Conservation (phyloP, 2,329 filamentous ascomycete species). For the Alternaria consortialis region DNA sequence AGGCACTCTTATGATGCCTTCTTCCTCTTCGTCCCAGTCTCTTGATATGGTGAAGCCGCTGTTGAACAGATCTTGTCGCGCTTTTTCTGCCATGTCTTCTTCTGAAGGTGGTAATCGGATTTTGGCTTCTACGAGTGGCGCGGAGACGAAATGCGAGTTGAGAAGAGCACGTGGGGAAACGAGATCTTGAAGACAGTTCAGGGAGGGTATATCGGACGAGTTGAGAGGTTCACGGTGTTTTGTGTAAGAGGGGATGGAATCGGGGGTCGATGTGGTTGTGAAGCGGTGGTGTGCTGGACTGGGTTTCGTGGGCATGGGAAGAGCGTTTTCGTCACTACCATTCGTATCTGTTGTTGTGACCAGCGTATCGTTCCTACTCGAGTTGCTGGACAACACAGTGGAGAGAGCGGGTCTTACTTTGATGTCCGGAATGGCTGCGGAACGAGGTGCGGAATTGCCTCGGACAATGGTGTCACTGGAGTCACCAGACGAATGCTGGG, state of each 20-base stretch:
- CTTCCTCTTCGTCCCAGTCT: conserved; percentile 32
- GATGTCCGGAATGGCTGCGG: conserved; percentile 24
- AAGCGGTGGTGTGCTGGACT: conserved; percentile 23
- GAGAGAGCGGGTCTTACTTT: conserved; percentile 44
- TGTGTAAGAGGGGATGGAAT: conserved; percentile 33
- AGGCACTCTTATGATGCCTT: conserved; percentile 32
- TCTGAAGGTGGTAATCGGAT: conserved; percentile 48
- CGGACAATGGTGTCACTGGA: conserved; percentile 35
- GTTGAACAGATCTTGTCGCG: conserved; percentile 23
- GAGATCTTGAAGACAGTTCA: conserved; percentile 51
- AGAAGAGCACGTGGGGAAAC: conserved; percentile 47
- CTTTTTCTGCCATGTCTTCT: conserved; percentile 35
- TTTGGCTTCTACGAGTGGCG: conserved; percentile 50
- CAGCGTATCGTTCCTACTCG: conserved; percentile 20
- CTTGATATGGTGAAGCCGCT: conserved; percentile 32
- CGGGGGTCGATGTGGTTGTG: conserved; percentile 33
- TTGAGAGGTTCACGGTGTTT: conserved; percentile 39
- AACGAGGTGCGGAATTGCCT: conserved; percentile 23
- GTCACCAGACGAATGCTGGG: conserved; percentile 34
- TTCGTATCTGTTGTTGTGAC: neutral
- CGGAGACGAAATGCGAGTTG: conserved; percentile 49
- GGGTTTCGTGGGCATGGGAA: conserved; percentile 22
- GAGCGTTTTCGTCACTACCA: conserved; percentile 29
- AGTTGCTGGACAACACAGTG: conserved; percentile 47
- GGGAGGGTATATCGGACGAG: conserved; percentile 49